A percentile compares a stretch with the other conserved stretches of the same genome.
These are phyloP conservation scores for Verticillium albo-atrum DNA, from an alignment of 2,329 filamentous ascomycete genomes.

Conservation along the genomic window DNA sequence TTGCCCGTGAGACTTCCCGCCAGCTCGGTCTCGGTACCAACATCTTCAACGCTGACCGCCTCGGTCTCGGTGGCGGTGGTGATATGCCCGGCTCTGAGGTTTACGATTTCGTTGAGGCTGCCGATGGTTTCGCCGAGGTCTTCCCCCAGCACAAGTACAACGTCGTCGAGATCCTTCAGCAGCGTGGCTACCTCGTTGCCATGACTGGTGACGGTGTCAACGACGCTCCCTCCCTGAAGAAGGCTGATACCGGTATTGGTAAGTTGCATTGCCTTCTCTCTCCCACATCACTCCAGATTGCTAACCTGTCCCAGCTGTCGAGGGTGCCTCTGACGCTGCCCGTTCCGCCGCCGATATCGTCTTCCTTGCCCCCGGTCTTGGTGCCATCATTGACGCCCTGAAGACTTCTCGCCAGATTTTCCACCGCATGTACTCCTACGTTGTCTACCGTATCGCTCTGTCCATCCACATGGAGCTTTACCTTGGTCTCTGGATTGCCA, in stretches of 20 bases:
- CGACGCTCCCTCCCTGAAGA: constrained; percentile 88
- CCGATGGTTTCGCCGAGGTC: constrained; percentile 90
- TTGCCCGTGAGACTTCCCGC: constrained; percentile 85
- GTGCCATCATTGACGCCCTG: constrained; percentile 86
- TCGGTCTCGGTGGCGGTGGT: constrained; percentile 84
- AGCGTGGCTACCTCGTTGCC: constrained; percentile 88
- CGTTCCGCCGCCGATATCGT: constrained; percentile 91
- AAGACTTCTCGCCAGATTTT: constrained; percentile 94
- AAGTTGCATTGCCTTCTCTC: not conserved
- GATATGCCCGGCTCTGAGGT: constrained; percentile 93
- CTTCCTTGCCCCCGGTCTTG: constrained; percentile 86
- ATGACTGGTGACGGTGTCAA: constrained; percentile 98
- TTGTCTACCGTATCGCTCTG: constrained; percentile 90
- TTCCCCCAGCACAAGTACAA: constrained; percentile 93
- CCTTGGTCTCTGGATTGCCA: constrained; percentile 87
- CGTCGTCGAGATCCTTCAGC: constrained; percentile 88
- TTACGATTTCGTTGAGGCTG: constrained; percentile 92
- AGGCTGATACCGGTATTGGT: constrained; percentile 90
- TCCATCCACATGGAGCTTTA: constrained; percentile 90
- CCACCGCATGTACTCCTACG: constrained; percentile 95
- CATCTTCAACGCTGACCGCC: constrained; percentile 88
- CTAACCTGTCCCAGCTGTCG: constrained; percentile 48
- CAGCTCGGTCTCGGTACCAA: constrained; percentile 90
- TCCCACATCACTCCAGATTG: not conserved
- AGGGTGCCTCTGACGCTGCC: constrained; percentile 86